A percentile compares a stretch with the other conserved stretches of the same genome.
phyloP scores from a whole-genome alignment of 257 asterid genomes.

The Solanum ossicruentum region DNA sequence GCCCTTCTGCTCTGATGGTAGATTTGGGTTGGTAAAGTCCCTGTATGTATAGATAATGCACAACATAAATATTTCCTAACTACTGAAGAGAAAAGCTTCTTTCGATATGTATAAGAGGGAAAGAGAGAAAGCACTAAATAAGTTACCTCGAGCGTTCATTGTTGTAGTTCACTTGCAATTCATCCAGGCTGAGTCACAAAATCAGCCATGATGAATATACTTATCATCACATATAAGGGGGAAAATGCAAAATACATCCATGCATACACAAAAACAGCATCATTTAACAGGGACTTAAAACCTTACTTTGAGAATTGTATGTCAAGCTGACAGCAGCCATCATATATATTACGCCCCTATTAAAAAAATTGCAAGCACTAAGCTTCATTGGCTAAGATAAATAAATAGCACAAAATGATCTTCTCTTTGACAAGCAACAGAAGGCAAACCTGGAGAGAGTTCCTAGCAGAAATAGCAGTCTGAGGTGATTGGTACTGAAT shows the following conservation, averaged over 20 bases:
- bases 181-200: constrained; percentile 68
- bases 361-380: not conserved
- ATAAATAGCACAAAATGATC: not conserved
- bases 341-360: constrained; percentile 90
- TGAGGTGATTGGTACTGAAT: constrained; percentile 71
- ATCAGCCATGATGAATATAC: constrained; percentile 3
- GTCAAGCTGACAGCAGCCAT: constrained; percentile 98
- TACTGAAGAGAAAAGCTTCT: constrained; percentile 2
- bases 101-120: not conserved
- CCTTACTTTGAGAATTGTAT: constrained; percentile 94
- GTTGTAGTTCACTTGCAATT: constrained; percentile 86
- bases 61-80: constrained; percentile 6
- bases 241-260: not conserved
- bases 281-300: not conserved
- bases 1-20: constrained; percentile 94
- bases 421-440: not conserved
- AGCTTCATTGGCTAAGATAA: not conserved
- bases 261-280: not conserved
- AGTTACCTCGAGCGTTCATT: constrained; percentile 91
- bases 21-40: constrained; percentile 93
- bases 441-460: constrained; percentile 62
- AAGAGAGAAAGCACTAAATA: not conserved
- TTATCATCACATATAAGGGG: not conserved
- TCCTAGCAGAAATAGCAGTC: constrained; percentile 74
- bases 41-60: constrained; percentile 23